Percentiles rank a stretch among this genome's conserved stretches.
These are phyloP conservation scores for Didymella exigua DNA, from an alignment of 2,329 filamentous ascomycete genomes.

Conservation along the genomic window DNA sequence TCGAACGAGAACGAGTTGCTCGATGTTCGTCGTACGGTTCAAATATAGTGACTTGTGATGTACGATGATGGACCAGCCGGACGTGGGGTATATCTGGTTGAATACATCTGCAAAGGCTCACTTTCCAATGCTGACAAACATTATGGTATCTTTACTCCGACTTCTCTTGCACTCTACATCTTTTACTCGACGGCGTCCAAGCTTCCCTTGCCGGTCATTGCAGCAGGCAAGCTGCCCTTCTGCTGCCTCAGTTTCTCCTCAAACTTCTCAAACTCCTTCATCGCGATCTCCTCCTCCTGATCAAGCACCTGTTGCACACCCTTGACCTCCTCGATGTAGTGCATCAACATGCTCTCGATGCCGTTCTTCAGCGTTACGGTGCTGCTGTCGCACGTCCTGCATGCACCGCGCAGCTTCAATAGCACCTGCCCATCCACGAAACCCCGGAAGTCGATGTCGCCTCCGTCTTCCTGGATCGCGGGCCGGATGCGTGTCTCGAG, in stretches of 20 bases:
- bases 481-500: constrained; percentile 93
- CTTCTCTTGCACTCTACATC: background rate
- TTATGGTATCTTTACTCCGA: background rate
- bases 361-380: constrained; percentile 97
- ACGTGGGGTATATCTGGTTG: too few species aligned
- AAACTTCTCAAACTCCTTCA: constrained; percentile 90
- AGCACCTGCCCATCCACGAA: constrained; percentile 86
- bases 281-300: constrained; percentile 85
- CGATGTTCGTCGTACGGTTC: too few species aligned
- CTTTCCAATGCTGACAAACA: background rate
- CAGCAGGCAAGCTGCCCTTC: constrained; percentile 58
- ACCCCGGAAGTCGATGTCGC: constrained; percentile 93
- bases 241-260: constrained; percentile 78
- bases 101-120: background rate
- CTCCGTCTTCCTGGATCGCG: constrained; percentile 95
- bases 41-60: too few species aligned
- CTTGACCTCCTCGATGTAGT: constrained; percentile 91
- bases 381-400: constrained; percentile 93
- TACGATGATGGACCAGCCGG: too few species aligned
- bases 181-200: constrained; percentile 50
- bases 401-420: constrained; percentile 88
- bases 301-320: constrained; percentile 90
- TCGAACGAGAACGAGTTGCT: too few species aligned
- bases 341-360: constrained; percentile 97
- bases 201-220: constrained; percentile 57